Conservation (phyloP, 768 basidiomycete genomes). For the Cystofilobasidium macerans region DNA sequence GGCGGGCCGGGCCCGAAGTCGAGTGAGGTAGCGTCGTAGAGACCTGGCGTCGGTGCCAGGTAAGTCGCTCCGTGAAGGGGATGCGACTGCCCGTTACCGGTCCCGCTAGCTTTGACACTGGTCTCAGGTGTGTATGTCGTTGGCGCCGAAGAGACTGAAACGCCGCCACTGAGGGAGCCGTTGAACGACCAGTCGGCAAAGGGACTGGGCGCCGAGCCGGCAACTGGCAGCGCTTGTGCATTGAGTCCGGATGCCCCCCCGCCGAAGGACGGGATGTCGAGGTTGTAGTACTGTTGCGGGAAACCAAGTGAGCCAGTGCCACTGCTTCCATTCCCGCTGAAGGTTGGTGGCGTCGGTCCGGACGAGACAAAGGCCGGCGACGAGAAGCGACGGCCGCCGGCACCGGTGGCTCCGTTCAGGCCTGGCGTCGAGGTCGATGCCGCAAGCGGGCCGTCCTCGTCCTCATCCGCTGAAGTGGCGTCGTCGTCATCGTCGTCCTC, state of each 20-base stretch:
- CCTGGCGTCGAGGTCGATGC: no score
- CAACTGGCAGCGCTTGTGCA: not conserved
- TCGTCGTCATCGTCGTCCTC: constrained; percentile 2
- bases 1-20: not conserved
- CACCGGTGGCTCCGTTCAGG: not conserved
- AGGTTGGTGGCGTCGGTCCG: not conserved
- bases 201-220: not conserved
- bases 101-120: no score
- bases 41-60: not conserved
- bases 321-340: no score
- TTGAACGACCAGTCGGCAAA: constrained; percentile 5
- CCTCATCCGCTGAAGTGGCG: not conserved
- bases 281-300: not conserved
- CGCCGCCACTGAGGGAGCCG: not conserved
- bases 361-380: not conserved
- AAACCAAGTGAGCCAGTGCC: not conserved
- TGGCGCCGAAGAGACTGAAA: not conserved
- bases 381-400: not conserved
- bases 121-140: no score
- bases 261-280: not conserved
- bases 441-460: not conserved
- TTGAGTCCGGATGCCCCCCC: not conserved
- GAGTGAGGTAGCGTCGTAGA: not conserved
- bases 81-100: not conserved
- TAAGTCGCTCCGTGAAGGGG: not conserved